These are phyloP conservation scores for Pseudotulostoma volvatum DNA, from an alignment of 495 filamentous ascomycete species.

Conservation along the genomic window DNA sequence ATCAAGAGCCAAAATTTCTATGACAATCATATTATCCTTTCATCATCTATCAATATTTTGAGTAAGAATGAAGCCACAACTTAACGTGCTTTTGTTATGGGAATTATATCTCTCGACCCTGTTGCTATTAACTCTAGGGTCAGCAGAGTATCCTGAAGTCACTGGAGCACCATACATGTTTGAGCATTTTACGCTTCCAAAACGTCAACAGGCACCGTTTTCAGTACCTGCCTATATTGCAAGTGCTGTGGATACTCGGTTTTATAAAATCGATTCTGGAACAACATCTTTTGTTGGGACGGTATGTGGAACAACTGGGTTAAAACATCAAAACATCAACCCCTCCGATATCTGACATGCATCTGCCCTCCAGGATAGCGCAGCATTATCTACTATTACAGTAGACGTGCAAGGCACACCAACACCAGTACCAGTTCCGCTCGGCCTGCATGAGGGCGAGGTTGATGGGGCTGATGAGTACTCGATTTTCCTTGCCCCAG, in stretches of 20 bases:
- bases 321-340: too few species aligned
- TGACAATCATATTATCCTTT: too few species aligned
- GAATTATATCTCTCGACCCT: too few species aligned
- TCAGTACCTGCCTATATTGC: neutral
- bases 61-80: too few species aligned
- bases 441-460: neutral
- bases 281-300: neutral
- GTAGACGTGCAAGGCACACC: neutral
- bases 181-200: too few species aligned
- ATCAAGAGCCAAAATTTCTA: too few species aligned
- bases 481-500: neutral
- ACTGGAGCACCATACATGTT: too few species aligned
- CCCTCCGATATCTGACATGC: neutral
- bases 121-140: too few species aligned
- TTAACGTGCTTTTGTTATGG: too few species aligned
- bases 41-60: too few species aligned
- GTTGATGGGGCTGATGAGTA: neutral
- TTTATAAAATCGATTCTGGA: neutral
- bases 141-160: too few species aligned
- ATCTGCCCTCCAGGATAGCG: neutral
- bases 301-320: neutral
- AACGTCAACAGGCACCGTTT: too few species aligned
- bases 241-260: neutral
- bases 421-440: neutral
- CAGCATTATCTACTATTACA: neutral